Conservation (phyloP, 371 early-diverging fungal species). For the Syncephalastrum monosporum region DNA sequence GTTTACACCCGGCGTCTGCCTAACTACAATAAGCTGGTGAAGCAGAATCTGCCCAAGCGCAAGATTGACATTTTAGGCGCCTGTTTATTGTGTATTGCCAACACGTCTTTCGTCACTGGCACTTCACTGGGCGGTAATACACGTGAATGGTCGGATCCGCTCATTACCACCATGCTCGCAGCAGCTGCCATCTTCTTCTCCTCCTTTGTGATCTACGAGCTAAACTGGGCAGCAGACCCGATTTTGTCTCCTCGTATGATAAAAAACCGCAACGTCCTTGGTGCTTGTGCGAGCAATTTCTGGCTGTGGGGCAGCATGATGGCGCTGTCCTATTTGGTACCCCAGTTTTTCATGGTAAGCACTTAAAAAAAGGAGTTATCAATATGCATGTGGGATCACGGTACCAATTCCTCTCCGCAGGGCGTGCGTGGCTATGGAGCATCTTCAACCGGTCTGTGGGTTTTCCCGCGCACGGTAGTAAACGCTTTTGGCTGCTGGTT, state of each 20-base stretch:
- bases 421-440: conserved; percentile 39
- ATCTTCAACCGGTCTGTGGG: conserved; percentile 41
- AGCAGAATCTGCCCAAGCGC: conserved; percentile 5
- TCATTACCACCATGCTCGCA: conserved; percentile 48
- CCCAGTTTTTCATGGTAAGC: conserved; percentile 42
- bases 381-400: no score
- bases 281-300: conserved; percentile 34
- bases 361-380: no score
- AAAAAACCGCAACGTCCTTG: conserved; percentile 30
- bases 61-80: conserved; percentile 64
- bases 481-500: conserved; percentile 35
- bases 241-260: conserved; percentile 48
- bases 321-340: conserved; percentile 27
- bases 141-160: conserved; percentile 58
- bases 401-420: conserved; percentile 3
- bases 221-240: conserved; percentile 60
- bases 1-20: conserved; percentile 23
- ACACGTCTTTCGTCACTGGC: conserved; percentile 54
- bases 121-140: conserved; percentile 63
- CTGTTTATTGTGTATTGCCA: conserved; percentile 42
- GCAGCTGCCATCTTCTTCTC: conserved; percentile 41
- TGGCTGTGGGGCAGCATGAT: conserved; percentile 34
- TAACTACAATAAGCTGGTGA: conserved; percentile 30
- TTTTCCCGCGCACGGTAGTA: conserved; percentile 30
- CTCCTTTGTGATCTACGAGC: conserved; percentile 55